phyloP scores from a whole-genome alignment of 768 basidiomycete species.

The Leucogyrophana mollusca region DNA sequence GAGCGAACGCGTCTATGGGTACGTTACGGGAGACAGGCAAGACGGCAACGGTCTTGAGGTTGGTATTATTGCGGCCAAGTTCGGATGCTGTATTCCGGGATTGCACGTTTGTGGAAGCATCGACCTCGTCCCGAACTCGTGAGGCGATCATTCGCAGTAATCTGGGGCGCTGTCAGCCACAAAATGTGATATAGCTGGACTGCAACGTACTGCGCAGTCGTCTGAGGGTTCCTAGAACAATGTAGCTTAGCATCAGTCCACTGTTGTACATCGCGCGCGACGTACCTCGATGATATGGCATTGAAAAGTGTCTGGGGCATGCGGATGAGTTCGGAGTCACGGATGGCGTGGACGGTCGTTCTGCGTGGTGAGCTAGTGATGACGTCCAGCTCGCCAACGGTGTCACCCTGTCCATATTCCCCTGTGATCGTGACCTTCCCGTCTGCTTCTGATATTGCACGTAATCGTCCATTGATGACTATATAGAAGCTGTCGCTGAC shows the following conservation, averaged over 20 bases:
- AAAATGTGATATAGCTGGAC: background rate
- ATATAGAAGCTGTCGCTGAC: slow-evolving; percentile 96
- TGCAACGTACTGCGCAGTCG: slow-evolving; percentile 70
- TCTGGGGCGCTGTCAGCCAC: slow-evolving; percentile 34
- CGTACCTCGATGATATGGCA: slow-evolving; percentile 85
- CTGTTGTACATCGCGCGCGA: no score
- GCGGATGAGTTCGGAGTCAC: slow-evolving; percentile 93
- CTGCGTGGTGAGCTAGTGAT: slow-evolving; percentile 87
- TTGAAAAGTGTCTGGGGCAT: slow-evolving; percentile 99
- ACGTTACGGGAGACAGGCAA: slow-evolving; percentile 85
- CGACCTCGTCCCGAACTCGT: slow-evolving; percentile 82
- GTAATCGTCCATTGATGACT: slow-evolving; percentile 93
- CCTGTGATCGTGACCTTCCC: slow-evolving; percentile 80
- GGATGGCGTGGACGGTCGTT: slow-evolving; percentile 95
- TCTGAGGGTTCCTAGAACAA: slow-evolving; percentile 68
- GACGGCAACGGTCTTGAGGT: slow-evolving; percentile 93
- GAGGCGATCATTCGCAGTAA: slow-evolving; percentile 88
- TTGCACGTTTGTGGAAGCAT: slow-evolving; percentile 53
- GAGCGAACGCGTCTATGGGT: slow-evolving; percentile 86
- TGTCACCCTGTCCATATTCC: slow-evolving; percentile 97
- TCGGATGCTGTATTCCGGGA: slow-evolving; percentile 54
- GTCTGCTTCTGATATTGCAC: slow-evolving; percentile 82
- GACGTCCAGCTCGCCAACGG: slow-evolving; percentile 96
- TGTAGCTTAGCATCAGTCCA: background rate
- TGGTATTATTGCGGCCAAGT: slow-evolving; percentile 75